phyloP scores from a whole-genome alignment of 495 filamentous ascomycete genomes.

The Penicillium simplicissimum region DNA sequence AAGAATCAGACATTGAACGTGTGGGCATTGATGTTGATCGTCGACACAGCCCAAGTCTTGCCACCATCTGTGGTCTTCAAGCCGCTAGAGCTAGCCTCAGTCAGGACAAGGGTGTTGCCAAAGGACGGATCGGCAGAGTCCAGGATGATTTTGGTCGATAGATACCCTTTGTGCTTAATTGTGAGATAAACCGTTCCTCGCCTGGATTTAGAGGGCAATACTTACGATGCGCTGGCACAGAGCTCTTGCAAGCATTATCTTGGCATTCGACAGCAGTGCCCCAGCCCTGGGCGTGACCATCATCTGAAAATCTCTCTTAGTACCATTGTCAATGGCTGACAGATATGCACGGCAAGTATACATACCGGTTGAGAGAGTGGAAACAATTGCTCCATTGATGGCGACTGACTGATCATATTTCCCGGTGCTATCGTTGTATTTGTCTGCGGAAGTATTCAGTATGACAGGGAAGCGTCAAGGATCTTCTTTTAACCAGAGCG shows the following conservation, averaged over 20 bases:
- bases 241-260: slow-evolving; percentile 30
- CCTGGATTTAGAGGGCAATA: neutral
- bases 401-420: neutral
- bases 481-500: no score
- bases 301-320: slow-evolving; percentile 34
- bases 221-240: slow-evolving; percentile 34
- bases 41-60: slow-evolving; percentile 32
- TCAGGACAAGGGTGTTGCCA: slow-evolving; percentile 29
- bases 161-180: neutral
- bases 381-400: neutral
- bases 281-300: slow-evolving; percentile 38
- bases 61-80: slow-evolving; percentile 29
- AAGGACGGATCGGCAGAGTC: slow-evolving; percentile 13
- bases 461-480: neutral
- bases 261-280: slow-evolving; percentile 45
- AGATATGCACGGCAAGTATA: neutral
- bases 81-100: slow-evolving; percentile 28
- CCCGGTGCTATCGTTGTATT: neutral
- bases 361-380: neutral
- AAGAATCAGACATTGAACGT: slow-evolving; percentile 22
- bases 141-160: neutral
- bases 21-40: slow-evolving; percentile 35
- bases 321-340: neutral
- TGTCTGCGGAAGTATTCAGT: neutral
- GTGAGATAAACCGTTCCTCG: neutral